Percentiles rank a stretch among this genome's conserved stretches.
Evolutionary conservation across 345 rosid genomes (phyloP).

Genomic region (Lumnitzera littorea): DNA sequence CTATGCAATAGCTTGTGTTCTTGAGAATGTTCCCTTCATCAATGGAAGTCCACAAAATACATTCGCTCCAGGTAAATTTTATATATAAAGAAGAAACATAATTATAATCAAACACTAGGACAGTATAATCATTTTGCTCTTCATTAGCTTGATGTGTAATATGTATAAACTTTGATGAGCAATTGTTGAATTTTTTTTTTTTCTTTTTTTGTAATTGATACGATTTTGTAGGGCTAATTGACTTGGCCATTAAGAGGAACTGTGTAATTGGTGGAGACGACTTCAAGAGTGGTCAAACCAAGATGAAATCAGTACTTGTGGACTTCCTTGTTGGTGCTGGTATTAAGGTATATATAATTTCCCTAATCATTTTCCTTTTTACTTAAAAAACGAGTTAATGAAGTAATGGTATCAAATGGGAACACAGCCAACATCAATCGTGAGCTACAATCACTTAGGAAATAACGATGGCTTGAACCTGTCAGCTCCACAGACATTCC

Average conservation of each 20-base stretch:
- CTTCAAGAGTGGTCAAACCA: slow-evolving; percentile 99
- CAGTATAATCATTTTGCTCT: too few species aligned
- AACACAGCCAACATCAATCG: slow-evolving; percentile 85
- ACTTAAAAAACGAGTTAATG: background rate
- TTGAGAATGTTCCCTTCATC: slow-evolving; percentile 86
- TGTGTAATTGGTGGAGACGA: slow-evolving; percentile 95
- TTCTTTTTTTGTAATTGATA: too few species aligned
- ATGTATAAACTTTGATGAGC: too few species aligned
- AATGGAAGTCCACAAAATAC: slow-evolving; percentile 99
- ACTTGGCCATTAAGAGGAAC: slow-evolving; percentile 75
- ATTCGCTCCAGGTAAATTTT: slow-evolving; percentile 72
- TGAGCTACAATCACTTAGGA: slow-evolving; percentile 93
- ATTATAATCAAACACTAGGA: too few species aligned
- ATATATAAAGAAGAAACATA: too few species aligned
- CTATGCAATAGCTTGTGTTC: slow-evolving; percentile 81
- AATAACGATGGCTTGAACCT: slow-evolving; percentile 98
- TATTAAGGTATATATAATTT: slow-evolving; percentile 49
- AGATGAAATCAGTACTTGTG: slow-evolving; percentile 90
- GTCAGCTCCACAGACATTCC: slow-evolving; percentile 93
- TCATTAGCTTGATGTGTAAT: too few species aligned
- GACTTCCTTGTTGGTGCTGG: slow-evolving; percentile 99
- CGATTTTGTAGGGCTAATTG: slow-evolving; percentile 58
- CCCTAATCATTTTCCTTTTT: background rate
- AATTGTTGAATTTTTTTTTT: too few species aligned
- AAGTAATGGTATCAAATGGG: too few species aligned